These are phyloP conservation scores for Microdochium trichocladiopsis DNA, from an alignment of 2,329 filamentous ascomycete species.

Conservation along the genomic window DNA sequence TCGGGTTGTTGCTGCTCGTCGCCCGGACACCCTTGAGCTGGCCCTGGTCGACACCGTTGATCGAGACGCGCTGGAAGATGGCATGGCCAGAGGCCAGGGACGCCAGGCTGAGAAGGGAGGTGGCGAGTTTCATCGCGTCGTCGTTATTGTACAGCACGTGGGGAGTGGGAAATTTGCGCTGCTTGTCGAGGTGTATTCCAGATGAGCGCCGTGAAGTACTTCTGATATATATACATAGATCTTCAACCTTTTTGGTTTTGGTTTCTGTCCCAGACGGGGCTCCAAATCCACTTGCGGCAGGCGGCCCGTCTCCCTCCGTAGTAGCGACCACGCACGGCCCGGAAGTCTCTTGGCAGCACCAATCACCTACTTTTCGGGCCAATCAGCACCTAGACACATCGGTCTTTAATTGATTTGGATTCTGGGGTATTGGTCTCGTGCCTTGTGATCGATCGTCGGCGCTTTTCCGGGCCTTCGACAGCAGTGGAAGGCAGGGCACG, in stretches of 20 bases:
- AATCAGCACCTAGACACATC: neutral
- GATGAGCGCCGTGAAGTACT: neutral
- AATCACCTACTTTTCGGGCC: neutral
- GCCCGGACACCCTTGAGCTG: constrained; percentile 41
- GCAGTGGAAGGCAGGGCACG: neutral
- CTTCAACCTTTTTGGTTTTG: too few species aligned
- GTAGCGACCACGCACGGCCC: neutral
- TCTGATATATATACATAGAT: neutral
- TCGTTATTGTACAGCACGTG: neutral
- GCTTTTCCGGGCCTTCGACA: neutral
- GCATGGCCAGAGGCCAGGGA: constrained; percentile 31
- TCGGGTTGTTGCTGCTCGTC: constrained; percentile 40
- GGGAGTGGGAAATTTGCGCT: too few species aligned
- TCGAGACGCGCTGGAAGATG: constrained; percentile 25
- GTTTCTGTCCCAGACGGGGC: neutral
- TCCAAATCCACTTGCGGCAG: neutral
- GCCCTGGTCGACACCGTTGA: constrained; percentile 41
- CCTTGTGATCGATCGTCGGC: neutral
- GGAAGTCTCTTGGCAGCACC: neutral
- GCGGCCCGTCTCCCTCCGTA: neutral
- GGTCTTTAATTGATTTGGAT: neutral
- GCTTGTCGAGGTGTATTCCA: too few species aligned
- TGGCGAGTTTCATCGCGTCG: constrained; percentile 11
- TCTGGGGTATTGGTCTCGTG: neutral
- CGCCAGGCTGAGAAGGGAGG: constrained; percentile 23